A percentile compares a stretch with the other conserved stretches of the same genome.
phyloP scores from a whole-genome alignment of 2,329 filamentous ascomycete genomes.

The Anthostomella pinea region DNA sequence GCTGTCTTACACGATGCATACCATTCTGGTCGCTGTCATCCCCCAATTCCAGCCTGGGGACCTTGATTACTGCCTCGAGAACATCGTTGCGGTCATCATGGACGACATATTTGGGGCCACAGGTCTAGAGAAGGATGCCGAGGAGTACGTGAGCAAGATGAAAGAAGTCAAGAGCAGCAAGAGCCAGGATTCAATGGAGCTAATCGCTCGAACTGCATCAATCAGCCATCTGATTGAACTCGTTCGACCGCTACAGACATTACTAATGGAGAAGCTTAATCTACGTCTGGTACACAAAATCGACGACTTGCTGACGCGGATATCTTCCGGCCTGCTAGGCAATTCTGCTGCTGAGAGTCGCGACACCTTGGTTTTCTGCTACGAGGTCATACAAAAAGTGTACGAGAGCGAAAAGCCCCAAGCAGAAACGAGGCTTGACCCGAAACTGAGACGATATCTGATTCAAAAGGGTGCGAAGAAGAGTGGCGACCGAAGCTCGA shows the following conservation, averaged over 20 bases:
- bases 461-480: conserved; percentile 78
- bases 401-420: conserved; percentile 62
- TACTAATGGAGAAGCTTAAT: conserved; percentile 82
- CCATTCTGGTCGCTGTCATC: conserved; percentile 74
- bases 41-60: conserved; percentile 76
- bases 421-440: conserved; percentile 55
- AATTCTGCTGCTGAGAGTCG: conserved; percentile 76
- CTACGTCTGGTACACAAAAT: conserved; percentile 83
- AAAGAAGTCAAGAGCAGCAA: conserved; percentile 98
- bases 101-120: conserved; percentile 93
- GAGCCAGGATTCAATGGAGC: conserved; percentile 95
- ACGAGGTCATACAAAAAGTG: conserved; percentile 85
- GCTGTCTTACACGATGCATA: conserved; percentile 90
- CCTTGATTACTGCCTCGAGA: conserved; percentile 79
- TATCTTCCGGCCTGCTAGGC: conserved; percentile 77
- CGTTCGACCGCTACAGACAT: conserved; percentile 71
- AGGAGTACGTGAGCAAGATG: conserved; percentile 92
- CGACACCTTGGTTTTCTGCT: conserved; percentile 90
- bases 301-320: conserved; percentile 80
- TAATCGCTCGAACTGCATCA: conserved; percentile 80
- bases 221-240: conserved; percentile 71
- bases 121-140: conserved; percentile 94
- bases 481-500: conserved; percentile 66
- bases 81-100: conserved; percentile 84
- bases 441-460: conserved; percentile 69